Evolutionary conservation across 1,139 yeast species (phyloP), one percentile per base, ranked within the genome.

Genomic region (Blastobotrys indianensis): DNA sequence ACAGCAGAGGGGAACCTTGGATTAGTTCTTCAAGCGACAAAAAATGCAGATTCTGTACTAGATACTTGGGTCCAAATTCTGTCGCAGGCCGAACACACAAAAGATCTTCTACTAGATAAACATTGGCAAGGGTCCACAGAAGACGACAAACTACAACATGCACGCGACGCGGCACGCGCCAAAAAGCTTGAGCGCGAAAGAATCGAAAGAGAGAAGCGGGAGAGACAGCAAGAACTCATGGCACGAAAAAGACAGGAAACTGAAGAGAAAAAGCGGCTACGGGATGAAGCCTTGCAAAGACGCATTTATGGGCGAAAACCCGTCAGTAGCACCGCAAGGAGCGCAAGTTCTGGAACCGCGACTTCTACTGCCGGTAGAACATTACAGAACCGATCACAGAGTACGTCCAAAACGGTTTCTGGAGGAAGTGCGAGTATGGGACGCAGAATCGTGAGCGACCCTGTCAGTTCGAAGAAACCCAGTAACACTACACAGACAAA

Each of bases 41-140:
- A 49, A 33, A 62, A 62, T 41, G 61, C 67, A n/a, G 61, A 66
- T 46, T 51, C 50, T 32, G 50, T 65, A 35, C 55, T 65, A n/a
- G 61, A 63, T 41, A 50, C 54, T 42, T 65, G 68, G 67, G 58
- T 62, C 17, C 51, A 57, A 36, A 61, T 65, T 36, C 52, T 65
- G 29, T 63, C 68, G 3, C 67, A 65, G 40, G 58, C 69, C 1
- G 66, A 63, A 39, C 67, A 63, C 39, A 64, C 66, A 6, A 64
- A 64, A 32, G 51, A 56, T 15, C 53, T 66, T 23, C 46, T 66
- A 36, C 50, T 54, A 13, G 55, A 61, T 38, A 49, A 51, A 5
- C 50, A 51, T 15, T 65, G 69, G 69, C 62, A 58, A 11, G 69
- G 69, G 2, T 47, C 55, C 2, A 54, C 63, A 1, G 46, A 50